Base-by-base conservation (phyloP, 2,329 filamentous ascomycete species). In the Pseudovirgaria hyperparasitica region DNA sequence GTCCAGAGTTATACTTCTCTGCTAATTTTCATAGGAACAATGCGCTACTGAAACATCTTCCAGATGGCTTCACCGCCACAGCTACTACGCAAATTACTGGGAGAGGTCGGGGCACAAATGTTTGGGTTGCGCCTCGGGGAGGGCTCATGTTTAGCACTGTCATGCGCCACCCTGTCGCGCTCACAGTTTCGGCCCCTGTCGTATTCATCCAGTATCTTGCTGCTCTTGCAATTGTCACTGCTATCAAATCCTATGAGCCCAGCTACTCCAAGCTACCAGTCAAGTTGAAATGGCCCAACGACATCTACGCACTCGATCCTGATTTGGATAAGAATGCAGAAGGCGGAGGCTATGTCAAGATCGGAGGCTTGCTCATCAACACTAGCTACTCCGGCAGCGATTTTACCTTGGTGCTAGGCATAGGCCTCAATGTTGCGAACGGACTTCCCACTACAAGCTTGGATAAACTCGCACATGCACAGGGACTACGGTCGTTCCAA, bases 211-310 rank as follows among this genome's bases (percentile, higher is more conserved):
- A 96, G 52, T 98, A 98, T 48, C 68, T 98, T 9, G 76, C 84
- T 0, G 86, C 85, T 1, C 71, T 98, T 23, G 86, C 90, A 21
- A 79, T 87, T 22, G 78, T 92, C 3, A 71, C 82, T 35, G 87
- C 82, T 0, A 76, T 96, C 35, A 76, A 81, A 36, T 67, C 65
- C 15, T 96, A 96, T 46, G 84, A 77, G 25, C 55, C 56, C 3
- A 82, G 76, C 6, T 96, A 92, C 52, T 64, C 71, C 5, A 62
- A 72, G 0, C 53, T 96, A 4, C 81, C 82, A 1, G 67, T 98
- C 21, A 85, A 81, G 48, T 58, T 98, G 17, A 98, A 98, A 54
- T 98, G 90, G 90, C 90, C 90, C 8, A 98, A 98, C 44, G 90
- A 98, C 47, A 82, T 98, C 29, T 60, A 62, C 41, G 55, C 54